Evolutionary conservation across 768 basidiomycete species (phyloP).

Genomic region (Exidia glandulosa): DNA sequence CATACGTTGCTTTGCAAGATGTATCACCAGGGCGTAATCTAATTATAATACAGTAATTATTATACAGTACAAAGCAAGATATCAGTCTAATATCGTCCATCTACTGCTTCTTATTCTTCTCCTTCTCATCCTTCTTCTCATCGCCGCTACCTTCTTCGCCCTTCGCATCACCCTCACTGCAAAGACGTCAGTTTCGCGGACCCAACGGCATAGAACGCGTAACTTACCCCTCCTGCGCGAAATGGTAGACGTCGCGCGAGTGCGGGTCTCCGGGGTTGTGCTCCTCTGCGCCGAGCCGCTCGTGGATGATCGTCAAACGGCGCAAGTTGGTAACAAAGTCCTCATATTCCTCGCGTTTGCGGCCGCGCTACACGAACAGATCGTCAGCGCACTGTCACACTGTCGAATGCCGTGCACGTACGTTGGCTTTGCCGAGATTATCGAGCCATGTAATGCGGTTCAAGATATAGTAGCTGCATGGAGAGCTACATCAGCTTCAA

Average conservation of each 20-base stretch:
- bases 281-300: constrained; percentile 8
- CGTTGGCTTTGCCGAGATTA: constrained; percentile 23
- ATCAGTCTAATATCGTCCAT: too few relatives aligned
- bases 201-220: too few relatives aligned
- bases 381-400: background rate
- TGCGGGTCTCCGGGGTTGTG: background rate
- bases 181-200: too few relatives aligned
- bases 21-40: too few relatives aligned
- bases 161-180: background rate
- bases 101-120: too few relatives aligned
- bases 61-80: too few relatives aligned
- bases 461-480: constrained; percentile 19
- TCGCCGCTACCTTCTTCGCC: too few relatives aligned
- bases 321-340: constrained; percentile 29
- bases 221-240: background rate
- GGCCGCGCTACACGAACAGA: constrained; percentile 15
- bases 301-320: constrained; percentile 31
- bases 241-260: background rate
- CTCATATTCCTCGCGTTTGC: constrained; percentile 25
- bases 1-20: too few relatives aligned
- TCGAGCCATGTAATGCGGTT: constrained; percentile 29
- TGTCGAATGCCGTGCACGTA: constrained; percentile 3
- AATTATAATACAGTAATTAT: too few relatives aligned
- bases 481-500: background rate
- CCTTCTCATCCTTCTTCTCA: too few relatives aligned